Evolutionary conservation across 305 asterid genomes (phyloP).

Genomic region (Nicotiana rustica): DNA sequence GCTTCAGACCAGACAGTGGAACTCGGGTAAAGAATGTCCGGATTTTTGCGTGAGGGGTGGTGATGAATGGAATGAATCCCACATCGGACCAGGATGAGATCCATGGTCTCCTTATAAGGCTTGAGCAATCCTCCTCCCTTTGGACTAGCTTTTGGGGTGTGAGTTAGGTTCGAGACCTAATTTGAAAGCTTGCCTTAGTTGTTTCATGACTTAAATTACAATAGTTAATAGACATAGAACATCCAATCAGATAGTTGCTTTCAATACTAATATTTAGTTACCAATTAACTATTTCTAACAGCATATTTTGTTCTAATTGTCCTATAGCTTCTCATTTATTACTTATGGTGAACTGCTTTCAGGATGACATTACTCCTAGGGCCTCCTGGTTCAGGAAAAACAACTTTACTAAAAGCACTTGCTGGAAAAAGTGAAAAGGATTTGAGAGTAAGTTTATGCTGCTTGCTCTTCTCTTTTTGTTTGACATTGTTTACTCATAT

Average conservation of each 20-base stretch:
- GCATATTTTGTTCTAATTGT: not conserved
- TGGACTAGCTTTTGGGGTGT: too few species aligned
- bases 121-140: too few species aligned
- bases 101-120: too few species aligned
- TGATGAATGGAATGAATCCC: too few species aligned
- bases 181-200: not conserved
- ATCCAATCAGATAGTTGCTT: not conserved
- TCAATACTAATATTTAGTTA: not conserved
- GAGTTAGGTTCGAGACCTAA: too few species aligned
- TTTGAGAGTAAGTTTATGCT: conserved; percentile 55
- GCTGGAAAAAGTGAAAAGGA: conserved; percentile 76
- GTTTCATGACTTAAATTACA: conserved; percentile 2
- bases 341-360: conserved; percentile 27
- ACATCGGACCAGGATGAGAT: too few species aligned
- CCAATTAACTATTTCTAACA: not conserved
- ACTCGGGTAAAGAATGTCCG: too few species aligned
- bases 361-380: conserved; percentile 91
- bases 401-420: conserved; percentile 73
- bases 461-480: not conserved
- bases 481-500: not conserved
- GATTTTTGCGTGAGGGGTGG: too few species aligned
- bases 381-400: conserved; percentile 92
- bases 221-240: not conserved
- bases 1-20: too few species aligned
- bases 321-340: not conserved